These are phyloP conservation scores for Trichothecium roseum DNA, from an alignment of 2,329 filamentous ascomycete genomes.

Conservation along the genomic window DNA sequence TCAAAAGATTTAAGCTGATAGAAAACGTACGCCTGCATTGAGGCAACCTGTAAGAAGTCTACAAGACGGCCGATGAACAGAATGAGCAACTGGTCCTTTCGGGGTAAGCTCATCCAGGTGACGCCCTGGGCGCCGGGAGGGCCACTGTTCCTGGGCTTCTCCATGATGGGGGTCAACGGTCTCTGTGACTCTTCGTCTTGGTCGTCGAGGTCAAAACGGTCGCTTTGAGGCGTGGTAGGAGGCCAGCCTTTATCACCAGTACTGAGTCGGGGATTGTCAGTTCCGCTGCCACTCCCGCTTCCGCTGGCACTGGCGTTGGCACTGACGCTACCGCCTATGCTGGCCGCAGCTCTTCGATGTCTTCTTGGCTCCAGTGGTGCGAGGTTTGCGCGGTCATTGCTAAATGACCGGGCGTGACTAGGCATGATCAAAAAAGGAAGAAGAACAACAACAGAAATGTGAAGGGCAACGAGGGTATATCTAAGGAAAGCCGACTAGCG, in stretches of 20 bases:
- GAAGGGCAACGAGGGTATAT: too few species aligned
- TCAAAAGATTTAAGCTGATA: conserved; percentile 62
- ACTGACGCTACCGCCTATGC: too few species aligned
- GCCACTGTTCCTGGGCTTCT: conserved; percentile 3
- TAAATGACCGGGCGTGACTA: conserved; percentile 4
- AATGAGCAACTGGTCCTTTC: conserved; percentile 67
- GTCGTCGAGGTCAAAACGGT: background rate
- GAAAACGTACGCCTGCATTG: conserved; percentile 61
- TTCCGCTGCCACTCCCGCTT: too few species aligned
- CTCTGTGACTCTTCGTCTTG: conserved; percentile 4
- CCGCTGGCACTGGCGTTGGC: too few species aligned
- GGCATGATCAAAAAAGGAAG: conserved; percentile 3
- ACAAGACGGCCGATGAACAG: conserved; percentile 68
- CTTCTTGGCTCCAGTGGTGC: conserved; percentile 4
- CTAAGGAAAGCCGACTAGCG: too few species aligned
- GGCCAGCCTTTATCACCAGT: background rate
- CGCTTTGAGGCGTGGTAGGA: background rate
- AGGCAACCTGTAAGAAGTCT: conserved; percentile 64
- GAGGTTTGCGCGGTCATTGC: conserved; percentile 5
- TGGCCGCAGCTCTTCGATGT: background rate
- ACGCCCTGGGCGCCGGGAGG: conserved; percentile 4
- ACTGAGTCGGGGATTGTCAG: too few species aligned
- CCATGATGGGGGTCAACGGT: conserved; percentile 3
- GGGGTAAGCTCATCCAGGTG: conserved; percentile 60
- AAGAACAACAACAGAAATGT: background rate